Base-by-base conservation (phyloP, 805 yeast genomes). In the Wickerhamomyces bisporus region DNA sequence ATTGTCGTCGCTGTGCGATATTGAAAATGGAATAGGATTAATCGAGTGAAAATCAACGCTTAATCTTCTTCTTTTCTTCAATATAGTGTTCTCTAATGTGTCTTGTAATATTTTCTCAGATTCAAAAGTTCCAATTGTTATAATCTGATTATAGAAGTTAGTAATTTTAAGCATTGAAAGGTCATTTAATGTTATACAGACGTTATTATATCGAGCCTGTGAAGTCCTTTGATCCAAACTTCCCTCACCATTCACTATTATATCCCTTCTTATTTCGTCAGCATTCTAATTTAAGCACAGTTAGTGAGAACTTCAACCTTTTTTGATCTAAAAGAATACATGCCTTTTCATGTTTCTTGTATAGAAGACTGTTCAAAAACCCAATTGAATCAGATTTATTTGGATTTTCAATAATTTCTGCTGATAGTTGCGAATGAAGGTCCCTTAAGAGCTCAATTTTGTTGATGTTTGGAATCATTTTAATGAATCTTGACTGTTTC, bases 11-110 rank as follows among this genome's bases (percentile, higher is more conserved):
- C 34, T 30, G 1, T 42, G 43, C 17, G 6, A 4, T 4, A 9
- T 17, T 17, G 6, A 6, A n/a, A n/a, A n/a, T n/a, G n/a, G n/a
- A 6, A 30, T 21, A 4, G 34, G 33, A 11, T 38, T 43, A 13
- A 31, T 29, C 15, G 29, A 21, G 26, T 50, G 49, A n/a, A 55
- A 39, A 26, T 55, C 53, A 14, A 55, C 45, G 1, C 55, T 47
- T 9, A 47, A 13, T 29, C 58, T 40, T 44, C 52, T 45, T 13
- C 40, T 40, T 4, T 16, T 30, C 14, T 26, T 24, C 20, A 31
- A 26, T 26, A 40, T 30, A 12, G 39, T 34, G 11, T 26, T 15
- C 13, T 42, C 41, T 9, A 34, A 32, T 1, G 49, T 41, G 1
- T 36, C 28, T 21, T 42, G 40, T 15, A 52, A 18, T 2, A 29